A percentile compares a stretch with the other conserved stretches of the same genome.
These are phyloP conservation scores for Wickerhamomyces chaumierensis DNA, from an alignment of 805 yeast species.

Conservation along the genomic window DNA sequence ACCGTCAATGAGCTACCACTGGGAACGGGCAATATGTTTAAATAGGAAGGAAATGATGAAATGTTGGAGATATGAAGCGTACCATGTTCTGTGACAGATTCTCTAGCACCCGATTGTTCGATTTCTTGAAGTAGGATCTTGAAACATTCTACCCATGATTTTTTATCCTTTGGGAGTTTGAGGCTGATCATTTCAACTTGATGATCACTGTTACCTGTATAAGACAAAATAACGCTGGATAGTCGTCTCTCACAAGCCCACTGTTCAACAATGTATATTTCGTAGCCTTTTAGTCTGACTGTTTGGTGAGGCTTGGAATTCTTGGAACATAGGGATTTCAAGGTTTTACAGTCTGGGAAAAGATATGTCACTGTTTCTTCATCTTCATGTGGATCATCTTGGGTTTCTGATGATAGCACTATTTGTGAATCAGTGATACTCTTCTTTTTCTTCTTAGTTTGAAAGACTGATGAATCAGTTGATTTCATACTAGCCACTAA, in stretches of 20 bases:
- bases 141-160: conserved; percentile 29
- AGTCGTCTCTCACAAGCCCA: conserved; percentile 73
- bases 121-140: conserved; percentile 56
- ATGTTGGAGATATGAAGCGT: conserved; percentile 70
- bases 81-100: conserved; percentile 52
- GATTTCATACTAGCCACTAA: too few species aligned
- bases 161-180: conserved; percentile 28
- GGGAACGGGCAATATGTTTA: conserved; percentile 62
- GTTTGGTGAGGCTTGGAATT: conserved; percentile 25
- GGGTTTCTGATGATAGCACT: too few species aligned
- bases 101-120: conserved; percentile 51
- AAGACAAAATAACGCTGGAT: conserved; percentile 64
- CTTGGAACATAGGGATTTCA: conserved; percentile 30
- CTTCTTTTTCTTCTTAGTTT: too few species aligned
- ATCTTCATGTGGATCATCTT: background rate
- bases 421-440: too few species aligned
- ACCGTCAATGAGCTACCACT: conserved; percentile 37
- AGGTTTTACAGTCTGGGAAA: conserved; percentile 50
- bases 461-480: too few species aligned
- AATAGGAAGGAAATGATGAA: conserved; percentile 66
- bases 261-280: conserved; percentile 86
- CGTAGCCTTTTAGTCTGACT: conserved; percentile 59
- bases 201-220: conserved; percentile 74
- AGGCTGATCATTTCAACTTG: conserved; percentile 50
- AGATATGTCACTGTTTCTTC: conserved; percentile 16